phyloP scores from a whole-genome alignment of 2,329 filamentous ascomycete genomes.

The Monosporascus sp. region DNA sequence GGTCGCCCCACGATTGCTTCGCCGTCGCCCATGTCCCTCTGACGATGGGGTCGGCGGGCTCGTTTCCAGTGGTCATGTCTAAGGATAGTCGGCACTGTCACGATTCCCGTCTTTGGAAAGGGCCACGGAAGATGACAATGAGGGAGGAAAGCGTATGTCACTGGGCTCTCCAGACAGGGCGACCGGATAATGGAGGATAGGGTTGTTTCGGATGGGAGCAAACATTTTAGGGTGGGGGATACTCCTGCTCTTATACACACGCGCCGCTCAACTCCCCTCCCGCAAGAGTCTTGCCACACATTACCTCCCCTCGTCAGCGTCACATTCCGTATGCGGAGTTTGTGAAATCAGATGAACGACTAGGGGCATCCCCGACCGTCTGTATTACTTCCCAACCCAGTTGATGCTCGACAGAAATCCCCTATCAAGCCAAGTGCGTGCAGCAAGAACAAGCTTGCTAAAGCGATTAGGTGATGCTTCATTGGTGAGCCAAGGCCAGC shows the following conservation, averaged over 20 bases:
- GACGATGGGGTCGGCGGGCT: slow-evolving; percentile 57
- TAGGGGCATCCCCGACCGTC: neutral
- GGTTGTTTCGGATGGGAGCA: no score
- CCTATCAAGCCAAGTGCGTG: neutral
- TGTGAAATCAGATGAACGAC: neutral
- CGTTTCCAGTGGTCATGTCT: slow-evolving; percentile 16
- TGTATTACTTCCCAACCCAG: neutral
- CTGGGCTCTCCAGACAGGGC: neutral
- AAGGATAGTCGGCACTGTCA: neutral
- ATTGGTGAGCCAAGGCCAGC: neutral
- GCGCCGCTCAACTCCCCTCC: neutral
- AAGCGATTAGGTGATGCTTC: neutral
- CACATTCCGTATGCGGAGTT: neutral
- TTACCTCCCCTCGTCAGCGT: neutral
- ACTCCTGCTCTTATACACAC: neutral
- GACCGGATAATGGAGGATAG: neutral
- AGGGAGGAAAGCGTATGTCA: neutral
- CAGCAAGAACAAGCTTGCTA: neutral
- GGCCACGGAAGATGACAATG: no score
- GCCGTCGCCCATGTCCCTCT: slow-evolving; percentile 60
- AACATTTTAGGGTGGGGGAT: neutral
- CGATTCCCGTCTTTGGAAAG: neutral
- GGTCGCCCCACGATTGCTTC: slow-evolving; percentile 57
- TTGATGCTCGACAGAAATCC: neutral
- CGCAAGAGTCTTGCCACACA: neutral